Conservation (phyloP, 352 stramenopile species). For the Pythium sp. region DNA sequence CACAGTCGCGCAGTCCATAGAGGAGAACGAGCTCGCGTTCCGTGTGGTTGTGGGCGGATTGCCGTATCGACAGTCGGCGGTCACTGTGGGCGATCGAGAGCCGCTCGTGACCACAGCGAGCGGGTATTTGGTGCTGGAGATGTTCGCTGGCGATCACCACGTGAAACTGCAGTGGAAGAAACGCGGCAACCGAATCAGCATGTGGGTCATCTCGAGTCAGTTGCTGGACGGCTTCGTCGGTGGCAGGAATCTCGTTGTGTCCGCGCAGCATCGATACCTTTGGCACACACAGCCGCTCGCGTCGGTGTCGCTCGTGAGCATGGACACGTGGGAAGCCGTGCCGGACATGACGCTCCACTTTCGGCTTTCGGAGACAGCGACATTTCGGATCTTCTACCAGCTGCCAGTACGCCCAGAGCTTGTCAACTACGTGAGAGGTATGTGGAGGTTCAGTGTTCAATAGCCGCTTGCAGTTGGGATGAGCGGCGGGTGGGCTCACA, state of each 20-base stretch:
- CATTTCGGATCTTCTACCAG: conserved; percentile 73
- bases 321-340: conserved; percentile 54
- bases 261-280: conserved; percentile 63
- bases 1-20: background rate
- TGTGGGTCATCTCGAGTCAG: conserved; percentile 60
- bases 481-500: background rate
- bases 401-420: conserved; percentile 58
- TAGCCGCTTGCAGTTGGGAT: background rate
- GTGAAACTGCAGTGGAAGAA: conserved; percentile 75
- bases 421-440: conserved; percentile 51
- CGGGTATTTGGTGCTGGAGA: conserved; percentile 55
- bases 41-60: conserved; percentile 49
- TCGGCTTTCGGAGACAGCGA: conserved; percentile 39
- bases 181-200: conserved; percentile 37
- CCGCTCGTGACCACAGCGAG: conserved; percentile 49
- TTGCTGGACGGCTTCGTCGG: conserved; percentile 69
- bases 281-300: conserved; percentile 64
- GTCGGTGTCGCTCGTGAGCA: conserved; percentile 32
- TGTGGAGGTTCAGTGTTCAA: conserved; percentile 3
- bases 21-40: conserved; percentile 61
- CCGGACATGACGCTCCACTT: conserved; percentile 55
- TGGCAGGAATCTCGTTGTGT: conserved; percentile 57
- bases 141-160: conserved; percentile 41
- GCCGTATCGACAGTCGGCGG: conserved; percentile 65
- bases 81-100: conserved; percentile 59